Evolutionary conservation across 2,329 filamentous ascomycete genomes (phyloP), one percentile per base, ranked within the genome.

Genomic region (Penicillium sp.): DNA sequence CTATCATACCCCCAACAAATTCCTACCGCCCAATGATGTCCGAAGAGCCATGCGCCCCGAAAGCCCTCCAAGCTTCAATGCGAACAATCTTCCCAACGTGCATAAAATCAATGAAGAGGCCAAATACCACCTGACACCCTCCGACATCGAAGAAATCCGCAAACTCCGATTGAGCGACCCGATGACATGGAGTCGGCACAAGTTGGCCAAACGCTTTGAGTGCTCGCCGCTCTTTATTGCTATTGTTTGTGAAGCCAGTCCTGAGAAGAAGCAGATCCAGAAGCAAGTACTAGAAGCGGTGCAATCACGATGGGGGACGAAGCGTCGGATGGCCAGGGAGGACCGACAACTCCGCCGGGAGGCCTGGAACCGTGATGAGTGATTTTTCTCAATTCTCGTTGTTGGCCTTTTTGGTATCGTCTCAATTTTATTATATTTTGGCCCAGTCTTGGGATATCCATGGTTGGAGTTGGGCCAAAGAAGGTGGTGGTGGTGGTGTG

Each of bases 1-100:
- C 23, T 85, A 85, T 66, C 82, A 86, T 67, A 89, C 86, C 1
- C 86, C 86, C 1, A 73, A 79, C 26, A 85, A 86, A 61, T 89
- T 89, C 69, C 77, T 89, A 7, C 86, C 86, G 5, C 68, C 76
- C 51, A 75, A 78, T 59, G 86, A 89, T 72, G 75, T 77, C 22
- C 78, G 85, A 53, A 74, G 78, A 58, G 65, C 69, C 41, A 69
- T 85, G 27, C 79, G 79, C 63, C 59, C 71, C n/a, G 62, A 73
- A 49, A 59, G 62, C 37, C 60, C 73, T 1, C 52, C 65, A 4
- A 60, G 53, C 43, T 20, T 49, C 20, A 62, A 61, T 33, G 51
- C 63, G 51, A 60, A 67, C 27, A 62, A 67, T 15, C 72, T 84
- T 1, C 78, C 82, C 1, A 73, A 79, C 9, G 70, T 84, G 7